Base-by-base conservation (phyloP, 495 filamentous ascomycete species). In the Aspergillus sclerotioniger region DNA sequence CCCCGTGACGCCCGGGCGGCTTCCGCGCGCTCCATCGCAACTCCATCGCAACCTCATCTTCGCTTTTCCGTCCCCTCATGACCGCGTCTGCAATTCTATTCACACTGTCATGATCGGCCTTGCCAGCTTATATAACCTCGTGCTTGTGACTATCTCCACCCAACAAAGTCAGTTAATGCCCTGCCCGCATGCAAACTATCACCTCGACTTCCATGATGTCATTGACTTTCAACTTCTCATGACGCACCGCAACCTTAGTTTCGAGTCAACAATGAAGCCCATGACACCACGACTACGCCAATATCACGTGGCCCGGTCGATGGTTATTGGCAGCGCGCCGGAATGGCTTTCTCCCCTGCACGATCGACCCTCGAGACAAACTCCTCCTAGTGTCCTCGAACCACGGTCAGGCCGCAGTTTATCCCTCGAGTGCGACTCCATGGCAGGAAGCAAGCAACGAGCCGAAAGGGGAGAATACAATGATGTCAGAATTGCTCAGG, bases 241-340 rank as follows among this genome's bases (percentile, higher is more conserved):
- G 58, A 60, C 52, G 37, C 39, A 32, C 10, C 20, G 17, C 47
- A 32, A 46, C 39, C 53, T 25, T 20, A 39, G 33, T 33, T 50
- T 9, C 33, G 20, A 21, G 35, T 10, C 12, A 49, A 39, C 13
- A 52, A 39, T 28, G 41, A 16, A 10, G 47, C 47, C 21, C 37
- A 59, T 67, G 64, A 67, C 64, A 62, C 46, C 61, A 67, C 28
- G 58, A 67, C 64, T 63, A 53, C 54, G 54, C 47, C 56, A 53
- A 49, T 53, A 51, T 53, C 50, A 56, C 53, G 53, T 50, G 58
- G 3, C 35, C 48, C 39, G 20, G 43, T 41, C 10, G 33, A 21
- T 28, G 8, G 51, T 50, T 35, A 51, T 58, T 48, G 41, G 51
- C 31, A 32, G 28, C 25, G 15, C 49, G 19, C 44, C 52, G n/a